A percentile compares a stretch with the other conserved stretches of the same genome.
These are phyloP conservation scores for Graphium sp. DNA, from an alignment of 2,329 filamentous ascomycete genomes.

Conservation along the genomic window DNA sequence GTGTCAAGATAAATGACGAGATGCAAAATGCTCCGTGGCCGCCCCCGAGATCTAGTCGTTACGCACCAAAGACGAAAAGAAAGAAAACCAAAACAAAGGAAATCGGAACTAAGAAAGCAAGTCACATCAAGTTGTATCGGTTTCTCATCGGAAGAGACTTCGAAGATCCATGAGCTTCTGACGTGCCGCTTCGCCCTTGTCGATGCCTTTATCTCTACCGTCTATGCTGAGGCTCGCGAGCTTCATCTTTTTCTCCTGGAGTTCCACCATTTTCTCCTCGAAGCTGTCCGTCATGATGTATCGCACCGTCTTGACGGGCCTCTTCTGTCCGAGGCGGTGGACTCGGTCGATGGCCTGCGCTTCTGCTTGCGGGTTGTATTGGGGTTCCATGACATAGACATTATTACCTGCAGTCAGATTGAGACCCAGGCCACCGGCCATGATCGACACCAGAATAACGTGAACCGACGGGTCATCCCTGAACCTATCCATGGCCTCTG, in stretches of 20 bases:
- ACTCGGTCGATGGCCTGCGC: conserved; percentile 90
- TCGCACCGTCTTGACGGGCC: conserved; percentile 72
- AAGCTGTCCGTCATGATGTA: conserved; percentile 87
- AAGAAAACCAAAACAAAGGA: conserved; percentile 13
- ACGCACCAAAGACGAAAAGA: no score
- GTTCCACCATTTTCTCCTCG: conserved; percentile 78
- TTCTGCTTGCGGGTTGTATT: conserved; percentile 91
- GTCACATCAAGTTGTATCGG: not conserved
- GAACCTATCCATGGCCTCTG: conserved; percentile 61
- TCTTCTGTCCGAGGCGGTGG: conserved; percentile 75
- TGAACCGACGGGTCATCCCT: conserved; percentile 53
- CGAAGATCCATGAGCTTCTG: conserved; percentile 42
- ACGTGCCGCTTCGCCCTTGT: conserved; percentile 38
- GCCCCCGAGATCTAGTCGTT: no score
- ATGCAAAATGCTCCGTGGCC: no score
- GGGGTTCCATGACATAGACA: conserved; percentile 95
- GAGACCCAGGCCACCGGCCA: conserved; percentile 77
- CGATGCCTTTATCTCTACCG: conserved; percentile 31
- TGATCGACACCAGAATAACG: conserved; percentile 83
- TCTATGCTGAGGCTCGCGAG: conserved; percentile 79
- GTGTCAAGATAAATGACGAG: no score
- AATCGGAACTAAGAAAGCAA: conserved; percentile 12
- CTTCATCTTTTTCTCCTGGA: conserved; percentile 87
- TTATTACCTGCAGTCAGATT: conserved; percentile 76
- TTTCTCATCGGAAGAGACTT: conserved; percentile 40